Base-by-base conservation (phyloP, 176 grass and related monocot species). In the Triticum turgidum region DNA sequence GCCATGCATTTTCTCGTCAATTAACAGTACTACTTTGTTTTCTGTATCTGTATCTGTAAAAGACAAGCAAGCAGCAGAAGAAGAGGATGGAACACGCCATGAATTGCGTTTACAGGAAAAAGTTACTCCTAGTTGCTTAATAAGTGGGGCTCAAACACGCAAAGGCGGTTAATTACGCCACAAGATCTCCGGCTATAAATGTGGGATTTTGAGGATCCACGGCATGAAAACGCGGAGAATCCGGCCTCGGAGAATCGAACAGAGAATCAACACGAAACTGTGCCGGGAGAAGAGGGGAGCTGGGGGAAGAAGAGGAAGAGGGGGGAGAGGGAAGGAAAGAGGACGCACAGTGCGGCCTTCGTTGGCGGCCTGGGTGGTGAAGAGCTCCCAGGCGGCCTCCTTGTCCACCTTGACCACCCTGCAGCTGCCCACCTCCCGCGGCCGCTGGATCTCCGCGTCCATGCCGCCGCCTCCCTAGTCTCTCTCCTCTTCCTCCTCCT, bases 341-440 rank as follows among this genome's bases (percentile, higher is more conserved):
- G 78, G 80, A 88, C 94, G 38, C 75, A 99, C 97, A 27, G 88
- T 85, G 17, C 82, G 90, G 63, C 92, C 89, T 77, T 94, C 89
- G 10, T 89, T 89, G 84, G 83, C 89, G 80, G 94, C 90, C 94
- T 96, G 92, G 69, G 64, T 32, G 61, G 82, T 86, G 82, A 93
- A 90, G 84, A 91, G 87, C 18, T 91, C 83, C 97, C 97, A 99
- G 24, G 82, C 83, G 42, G 87, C 90, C 68, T 91, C 83, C 77
- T 88, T 94, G 66, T 96, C 90, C 82, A 96, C 97, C 92, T 93
- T 89, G 25, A 91, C 94, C 21, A 96, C 89, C 78, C 86, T 90
- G 56, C 80, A 93, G 65, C 87, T 94, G 37, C 66, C 87, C 29
- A 83, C 21, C 64, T 86, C 86, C 33, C 64, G 58, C 76, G 83